These are phyloP conservation scores for Chalciporus chontae DNA, from an alignment of 768 basidiomycete species.

Conservation along the genomic window DNA sequence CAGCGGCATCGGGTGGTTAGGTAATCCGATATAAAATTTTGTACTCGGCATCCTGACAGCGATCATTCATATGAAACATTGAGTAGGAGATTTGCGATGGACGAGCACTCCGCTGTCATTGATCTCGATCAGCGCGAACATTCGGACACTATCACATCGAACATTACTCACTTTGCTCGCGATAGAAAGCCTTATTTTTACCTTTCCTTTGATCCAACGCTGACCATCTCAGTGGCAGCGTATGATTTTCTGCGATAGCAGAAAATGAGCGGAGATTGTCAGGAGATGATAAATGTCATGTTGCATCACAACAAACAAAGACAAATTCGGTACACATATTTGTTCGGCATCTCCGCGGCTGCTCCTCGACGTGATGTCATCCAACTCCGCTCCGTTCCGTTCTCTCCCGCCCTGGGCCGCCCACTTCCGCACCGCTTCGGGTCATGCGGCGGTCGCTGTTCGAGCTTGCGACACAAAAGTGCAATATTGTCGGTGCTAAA, in stretches of 20 bases:
- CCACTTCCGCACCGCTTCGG: too few relatives aligned
- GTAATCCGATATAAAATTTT: slow-evolving; percentile 11
- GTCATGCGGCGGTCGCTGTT: too few relatives aligned
- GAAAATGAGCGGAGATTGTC: too few relatives aligned
- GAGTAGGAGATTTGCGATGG: slow-evolving; percentile 7
- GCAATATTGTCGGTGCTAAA: too few relatives aligned
- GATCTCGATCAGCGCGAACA: not conserved
- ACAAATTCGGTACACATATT: slow-evolving; percentile 2
- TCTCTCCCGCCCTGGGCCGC: too few relatives aligned
- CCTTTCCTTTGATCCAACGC: not conserved
- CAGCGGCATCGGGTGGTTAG: too few relatives aligned
- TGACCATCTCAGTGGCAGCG: not conserved
- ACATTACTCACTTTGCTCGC: not conserved
- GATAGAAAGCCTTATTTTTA: not conserved
- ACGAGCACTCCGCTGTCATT: slow-evolving; percentile 1
- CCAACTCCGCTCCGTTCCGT: not conserved
- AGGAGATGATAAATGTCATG: too few relatives aligned
- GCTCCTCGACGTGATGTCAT: slow-evolving; percentile 1
- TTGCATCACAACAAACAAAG: not conserved
- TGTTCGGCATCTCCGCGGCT: not conserved
- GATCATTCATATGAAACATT: not conserved
- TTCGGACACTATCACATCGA: too few relatives aligned
- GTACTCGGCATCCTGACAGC: not conserved
- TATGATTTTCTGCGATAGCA: not conserved
- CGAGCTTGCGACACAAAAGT: too few relatives aligned